Percentiles rank a stretch among this genome's conserved stretches.
phyloP scores from a whole-genome alignment of 441 rosid genomes.

The Erodium texanum region DNA sequence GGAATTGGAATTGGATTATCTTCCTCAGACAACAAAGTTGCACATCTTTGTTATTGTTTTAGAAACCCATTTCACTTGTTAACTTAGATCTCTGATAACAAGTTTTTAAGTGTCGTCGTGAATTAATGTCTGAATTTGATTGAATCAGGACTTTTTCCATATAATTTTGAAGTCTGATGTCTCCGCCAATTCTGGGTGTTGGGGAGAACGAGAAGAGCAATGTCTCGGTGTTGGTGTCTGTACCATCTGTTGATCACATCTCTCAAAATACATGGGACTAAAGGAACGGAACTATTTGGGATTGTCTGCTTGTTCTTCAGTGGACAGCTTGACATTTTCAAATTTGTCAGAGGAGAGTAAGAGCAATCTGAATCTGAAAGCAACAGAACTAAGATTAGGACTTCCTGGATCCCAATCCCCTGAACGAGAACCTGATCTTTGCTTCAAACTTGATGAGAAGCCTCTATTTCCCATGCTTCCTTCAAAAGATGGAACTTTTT shows the following conservation, averaged over 20 bases:
- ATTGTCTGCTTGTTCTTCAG: constrained; percentile 53
- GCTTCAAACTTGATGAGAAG: constrained; percentile 55
- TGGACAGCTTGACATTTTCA: constrained; percentile 42
- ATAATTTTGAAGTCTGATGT: constrained; percentile 32
- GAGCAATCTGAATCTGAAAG: constrained; percentile 57
- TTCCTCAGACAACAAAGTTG: no score
- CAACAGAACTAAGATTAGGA: constrained; percentile 80
- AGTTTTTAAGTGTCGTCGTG: no score
- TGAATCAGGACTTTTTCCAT: constrained; percentile 12
- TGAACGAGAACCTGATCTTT: constrained; percentile 39
- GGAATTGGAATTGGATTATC: no score
- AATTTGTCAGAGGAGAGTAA: constrained; percentile 30
- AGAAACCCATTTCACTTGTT: no score
- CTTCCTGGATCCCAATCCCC: constrained; percentile 81
- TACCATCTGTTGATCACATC: constrained; percentile 31
- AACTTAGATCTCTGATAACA: no score
- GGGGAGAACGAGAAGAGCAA: constrained; percentile 46
- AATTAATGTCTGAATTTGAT: constrained; percentile 11
- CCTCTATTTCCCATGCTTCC: constrained; percentile 68
- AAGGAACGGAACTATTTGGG: constrained; percentile 56
- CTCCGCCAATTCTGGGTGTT: constrained; percentile 39
- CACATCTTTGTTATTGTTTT: no score
- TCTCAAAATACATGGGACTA: constrained; percentile 31
- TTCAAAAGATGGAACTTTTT: constrained; percentile 45
- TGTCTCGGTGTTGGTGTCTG: constrained; percentile 28